Conservation (phyloP, 176 grass and related monocot genomes). For the Microstegium vimineum region DNA sequence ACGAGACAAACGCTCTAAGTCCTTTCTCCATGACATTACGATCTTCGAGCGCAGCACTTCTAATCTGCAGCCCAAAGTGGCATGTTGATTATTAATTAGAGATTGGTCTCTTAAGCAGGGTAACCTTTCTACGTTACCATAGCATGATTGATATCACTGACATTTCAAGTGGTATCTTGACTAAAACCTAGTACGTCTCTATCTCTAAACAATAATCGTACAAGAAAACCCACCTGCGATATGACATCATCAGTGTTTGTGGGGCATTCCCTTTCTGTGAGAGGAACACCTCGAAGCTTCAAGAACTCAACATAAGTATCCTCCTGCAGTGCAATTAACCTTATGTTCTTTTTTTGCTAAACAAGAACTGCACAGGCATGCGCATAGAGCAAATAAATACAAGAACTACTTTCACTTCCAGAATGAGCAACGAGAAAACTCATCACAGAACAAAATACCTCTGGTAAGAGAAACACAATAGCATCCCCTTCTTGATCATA, state of each 20-base stretch:
- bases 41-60: slow-evolving; percentile 71
- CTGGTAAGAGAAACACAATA: slow-evolving; percentile 82
- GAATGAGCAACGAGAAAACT: neutral
- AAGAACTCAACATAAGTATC: slow-evolving; percentile 93
- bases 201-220: neutral
- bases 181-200: neutral
- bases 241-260: slow-evolving; percentile 53
- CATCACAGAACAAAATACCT: slow-evolving; percentile 37
- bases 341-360: neutral
- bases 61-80: slow-evolving; percentile 54
- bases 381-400: neutral
- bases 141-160: neutral
- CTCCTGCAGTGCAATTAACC: slow-evolving; percentile 46
- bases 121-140: neutral
- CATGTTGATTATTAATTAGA: neutral
- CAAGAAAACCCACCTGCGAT: slow-evolving; percentile 47
- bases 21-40: slow-evolving; percentile 96
- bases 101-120: neutral
- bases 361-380: neutral
- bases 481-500: slow-evolving; percentile 93
- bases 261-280: slow-evolving; percentile 60
- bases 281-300: slow-evolving; percentile 69
- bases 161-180: slow-evolving; percentile 10
- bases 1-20: slow-evolving; percentile 91
- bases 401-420: neutral